These are phyloP conservation scores for Heterobasidion parviporum DNA, from an alignment of 1,284 basidiomycete genomes.

Conservation along the genomic window DNA sequence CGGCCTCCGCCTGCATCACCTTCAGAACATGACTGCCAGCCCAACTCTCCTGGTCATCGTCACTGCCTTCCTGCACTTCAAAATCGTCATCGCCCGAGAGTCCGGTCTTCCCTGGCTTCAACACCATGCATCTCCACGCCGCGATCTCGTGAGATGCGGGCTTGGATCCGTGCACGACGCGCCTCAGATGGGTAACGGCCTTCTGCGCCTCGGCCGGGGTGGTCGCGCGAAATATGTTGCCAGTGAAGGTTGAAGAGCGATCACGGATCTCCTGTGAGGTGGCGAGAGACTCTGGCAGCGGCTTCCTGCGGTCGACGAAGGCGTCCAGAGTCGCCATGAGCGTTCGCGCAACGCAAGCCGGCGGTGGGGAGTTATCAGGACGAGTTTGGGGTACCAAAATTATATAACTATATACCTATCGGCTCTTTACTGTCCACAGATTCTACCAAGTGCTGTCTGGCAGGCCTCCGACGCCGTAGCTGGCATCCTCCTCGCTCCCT, in stretches of 20 bases:
- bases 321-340: constrained; percentile 37
- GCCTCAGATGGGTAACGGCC: constrained; percentile 39
- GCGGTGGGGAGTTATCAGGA: not conserved
- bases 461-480: not conserved
- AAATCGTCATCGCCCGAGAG: constrained; percentile 69
- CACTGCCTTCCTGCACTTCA: constrained; percentile 47
- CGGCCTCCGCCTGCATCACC: constrained; percentile 62
- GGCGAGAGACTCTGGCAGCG: constrained; percentile 40
- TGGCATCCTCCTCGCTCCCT: not conserved
- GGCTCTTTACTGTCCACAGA: not conserved
- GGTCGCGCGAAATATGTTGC: constrained; percentile 44
- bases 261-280: constrained; percentile 67
- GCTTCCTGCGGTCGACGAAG: constrained; percentile 40
- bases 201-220: constrained; percentile 39
- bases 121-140: constrained; percentile 69
- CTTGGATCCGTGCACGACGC: constrained; percentile 42
- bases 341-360: not conserved
- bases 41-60: constrained; percentile 69
- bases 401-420: not conserved
- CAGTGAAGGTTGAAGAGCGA: constrained; percentile 61
- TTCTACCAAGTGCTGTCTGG: not conserved
- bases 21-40: constrained; percentile 56
- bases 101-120: constrained; percentile 60
- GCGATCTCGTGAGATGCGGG: constrained; percentile 64
- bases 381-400: not conserved